Conservation (phyloP, 176 grass and related monocot genomes). For the Aegilops speltoides region DNA sequence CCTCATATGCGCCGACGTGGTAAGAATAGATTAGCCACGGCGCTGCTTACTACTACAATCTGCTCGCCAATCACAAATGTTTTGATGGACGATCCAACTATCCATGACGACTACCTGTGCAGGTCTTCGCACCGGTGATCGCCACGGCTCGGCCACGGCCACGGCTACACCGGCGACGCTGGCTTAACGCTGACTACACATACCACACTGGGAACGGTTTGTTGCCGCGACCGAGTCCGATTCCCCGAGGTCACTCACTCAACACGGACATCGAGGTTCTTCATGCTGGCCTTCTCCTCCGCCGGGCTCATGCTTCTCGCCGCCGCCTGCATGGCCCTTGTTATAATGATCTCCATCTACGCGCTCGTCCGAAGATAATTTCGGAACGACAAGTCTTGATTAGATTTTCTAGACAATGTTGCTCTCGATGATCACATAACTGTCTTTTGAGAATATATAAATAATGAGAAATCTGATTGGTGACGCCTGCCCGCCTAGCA, state of each 20-base stretch:
- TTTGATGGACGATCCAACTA: background rate
- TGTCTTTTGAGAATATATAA: too few species aligned
- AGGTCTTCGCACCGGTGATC: background rate
- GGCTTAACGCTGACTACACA: too few species aligned
- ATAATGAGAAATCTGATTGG: too few species aligned
- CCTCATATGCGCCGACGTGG: constrained; percentile 8
- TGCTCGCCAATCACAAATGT: too few species aligned
- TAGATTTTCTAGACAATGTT: too few species aligned
- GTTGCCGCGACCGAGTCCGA: too few species aligned
- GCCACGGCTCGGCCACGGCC: background rate
- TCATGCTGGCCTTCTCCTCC: background rate
- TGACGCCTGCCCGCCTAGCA: too few species aligned
- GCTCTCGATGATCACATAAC: too few species aligned
- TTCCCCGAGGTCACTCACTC: background rate
- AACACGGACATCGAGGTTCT: background rate
- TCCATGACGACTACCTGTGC: too few species aligned
- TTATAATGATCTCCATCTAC: constrained; percentile 11
- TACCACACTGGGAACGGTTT: background rate
- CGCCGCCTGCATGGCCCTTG: background rate
- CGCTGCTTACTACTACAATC: too few species aligned
- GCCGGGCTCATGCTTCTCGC: constrained; percentile 1
- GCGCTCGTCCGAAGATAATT: background rate
- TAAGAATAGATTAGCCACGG: background rate
- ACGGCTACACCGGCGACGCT: background rate
- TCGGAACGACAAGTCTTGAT: too few species aligned